Base-by-base conservation (phyloP, 106 monocot species). In the Dendrobium officinale region DNA sequence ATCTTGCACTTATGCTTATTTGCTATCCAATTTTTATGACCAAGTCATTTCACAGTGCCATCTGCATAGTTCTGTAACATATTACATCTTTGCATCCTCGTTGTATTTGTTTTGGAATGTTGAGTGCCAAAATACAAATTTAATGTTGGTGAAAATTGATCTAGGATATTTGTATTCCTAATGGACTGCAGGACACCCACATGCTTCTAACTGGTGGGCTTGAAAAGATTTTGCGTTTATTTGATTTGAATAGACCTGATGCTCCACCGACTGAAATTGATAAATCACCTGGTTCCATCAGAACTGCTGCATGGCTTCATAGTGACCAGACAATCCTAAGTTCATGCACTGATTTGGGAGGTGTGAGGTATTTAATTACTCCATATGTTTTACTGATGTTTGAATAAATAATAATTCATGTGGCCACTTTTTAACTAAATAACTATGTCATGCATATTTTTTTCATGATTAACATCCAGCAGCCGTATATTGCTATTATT, bases 221-320 rank as follows among this genome's bases (percentile, higher is more conserved):
- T 78, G 96, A 97, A 86, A 97, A 94, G 76, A 54, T 92, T 64
- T 79, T 97, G n/a, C 92, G 96, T 4, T 92, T 92, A 82, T 97
- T 90, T 89, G 94, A 97, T 85, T 68, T 97, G 80, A 91, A 92
- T 79, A 85, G 88, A 44, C 89, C 88, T 42, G 94, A 97, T 75
- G 94, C 94, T 37, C 87, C 87, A 81, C 89, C 96, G 11, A 84
- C 89, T 54, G 94, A 97, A 86, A 87, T 97, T 89, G 92, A 89
- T 54, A 92, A 90, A 45, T 94, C 90, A 54, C 97, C 94, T 68
- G 92, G 94, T 70, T 89, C 92, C 33, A 82, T 92, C 44, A 90
- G 97, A 84, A 94, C 92, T 67, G 92, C 87, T 0, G 82, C 94
- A 37, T 97, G 97, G 97, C 92, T 97, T 83, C 97, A 97, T 27